phyloP scores from a whole-genome alignment of 257 asterid species.

The Misopates orontium region DNA sequence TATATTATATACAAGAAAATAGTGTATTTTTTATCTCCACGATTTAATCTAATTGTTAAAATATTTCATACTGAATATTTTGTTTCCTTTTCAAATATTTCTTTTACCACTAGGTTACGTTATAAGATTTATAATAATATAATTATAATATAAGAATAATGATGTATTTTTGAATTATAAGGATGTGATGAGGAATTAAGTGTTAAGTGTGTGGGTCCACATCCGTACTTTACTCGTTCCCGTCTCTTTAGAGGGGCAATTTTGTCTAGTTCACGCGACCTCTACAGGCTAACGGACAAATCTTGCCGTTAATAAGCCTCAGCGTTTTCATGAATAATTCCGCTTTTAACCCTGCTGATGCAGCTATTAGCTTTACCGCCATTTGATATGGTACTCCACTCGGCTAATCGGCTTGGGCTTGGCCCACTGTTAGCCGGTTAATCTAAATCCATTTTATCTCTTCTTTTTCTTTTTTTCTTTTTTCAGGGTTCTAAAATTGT shows the following conservation, averaged over 20 bases:
- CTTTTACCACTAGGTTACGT: too few relatives aligned
- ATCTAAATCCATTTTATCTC: not conserved
- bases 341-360: conserved; percentile 20
- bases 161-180: too few relatives aligned
- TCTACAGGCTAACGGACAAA: conserved; percentile 20
- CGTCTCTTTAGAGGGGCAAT: too few relatives aligned
- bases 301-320: conserved; percentile 23
- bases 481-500: not conserved
- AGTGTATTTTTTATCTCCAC: too few relatives aligned
- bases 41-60: too few relatives aligned
- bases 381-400: not conserved
- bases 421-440: conserved; percentile 26
- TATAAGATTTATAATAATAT: too few relatives aligned
- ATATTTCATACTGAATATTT: too few relatives aligned
- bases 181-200: too few relatives aligned
- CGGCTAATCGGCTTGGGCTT: conserved; percentile 24
- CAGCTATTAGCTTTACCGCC: not conserved
- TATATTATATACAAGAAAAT: not conserved
- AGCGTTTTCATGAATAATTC: conserved; percentile 14
- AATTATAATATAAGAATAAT: too few relatives aligned
- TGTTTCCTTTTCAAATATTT: too few relatives aligned
- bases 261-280: not conserved
- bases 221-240: too few relatives aligned
- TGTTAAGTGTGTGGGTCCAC: too few relatives aligned
- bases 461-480: not conserved